phyloP scores from a whole-genome alignment of 768 basidiomycete genomes.

The Hemileccinum impolitum region DNA sequence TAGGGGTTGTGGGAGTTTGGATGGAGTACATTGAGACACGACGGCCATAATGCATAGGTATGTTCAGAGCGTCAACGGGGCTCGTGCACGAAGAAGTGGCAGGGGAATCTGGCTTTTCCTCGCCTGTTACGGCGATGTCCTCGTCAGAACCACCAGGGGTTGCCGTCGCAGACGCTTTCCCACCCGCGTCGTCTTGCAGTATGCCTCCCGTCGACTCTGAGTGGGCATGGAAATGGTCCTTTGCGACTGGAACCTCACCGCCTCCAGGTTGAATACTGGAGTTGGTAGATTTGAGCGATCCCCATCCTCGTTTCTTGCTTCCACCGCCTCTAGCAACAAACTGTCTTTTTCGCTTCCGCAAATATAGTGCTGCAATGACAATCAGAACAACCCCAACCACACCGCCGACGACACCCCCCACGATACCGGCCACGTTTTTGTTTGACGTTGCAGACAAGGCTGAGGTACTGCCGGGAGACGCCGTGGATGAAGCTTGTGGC shows the following conservation, averaged over 20 bases:
- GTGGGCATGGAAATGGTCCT: slow-evolving; percentile 14
- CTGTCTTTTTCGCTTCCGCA: slow-evolving; percentile 23
- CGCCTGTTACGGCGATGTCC: slow-evolving; percentile 10
- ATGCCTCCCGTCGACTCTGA: slow-evolving; percentile 23
- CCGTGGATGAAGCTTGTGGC: slow-evolving; percentile 11
- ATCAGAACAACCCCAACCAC: slow-evolving; percentile 34
- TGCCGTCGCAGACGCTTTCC: slow-evolving; percentile 12
- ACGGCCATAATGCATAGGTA: slow-evolving; percentile 17
- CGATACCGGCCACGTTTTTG: slow-evolving; percentile 42
- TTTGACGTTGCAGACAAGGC: slow-evolving; percentile 22
- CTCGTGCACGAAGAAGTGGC: slow-evolving; percentile 12
- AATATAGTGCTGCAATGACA: slow-evolving; percentile 30
- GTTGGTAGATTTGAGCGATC: slow-evolving; percentile 23
- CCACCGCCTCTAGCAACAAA: slow-evolving; percentile 27
- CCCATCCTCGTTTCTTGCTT: slow-evolving; percentile 21
- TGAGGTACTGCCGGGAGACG: slow-evolving; percentile 3
- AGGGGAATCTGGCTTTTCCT: slow-evolving; percentile 24
- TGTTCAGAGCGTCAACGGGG: slow-evolving; percentile 17
- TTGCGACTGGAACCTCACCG: not conserved
- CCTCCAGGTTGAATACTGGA: slow-evolving; percentile 13
- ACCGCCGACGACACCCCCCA: slow-evolving; percentile 51
- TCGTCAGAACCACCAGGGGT: slow-evolving; percentile 25
- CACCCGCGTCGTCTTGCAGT: slow-evolving; percentile 8
- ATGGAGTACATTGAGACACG: slow-evolving; percentile 19
- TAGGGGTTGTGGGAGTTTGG: slow-evolving; percentile 5